phyloP scores from a whole-genome alignment of 768 basidiomycete genomes.

The Suillus plorans region DNA sequence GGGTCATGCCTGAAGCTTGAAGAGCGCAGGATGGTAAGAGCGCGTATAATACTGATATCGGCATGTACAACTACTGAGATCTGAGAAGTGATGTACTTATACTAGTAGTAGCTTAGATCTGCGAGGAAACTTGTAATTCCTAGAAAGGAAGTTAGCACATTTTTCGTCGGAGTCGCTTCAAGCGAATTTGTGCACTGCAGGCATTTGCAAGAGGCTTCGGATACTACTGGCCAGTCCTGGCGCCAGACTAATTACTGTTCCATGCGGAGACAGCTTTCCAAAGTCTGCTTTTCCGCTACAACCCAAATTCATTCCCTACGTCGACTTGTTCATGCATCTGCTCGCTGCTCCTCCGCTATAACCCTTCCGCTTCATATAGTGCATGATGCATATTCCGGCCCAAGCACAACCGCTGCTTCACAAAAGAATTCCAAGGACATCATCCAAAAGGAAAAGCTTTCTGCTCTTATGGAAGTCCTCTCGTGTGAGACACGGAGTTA shows the following conservation, averaged over 20 bases:
- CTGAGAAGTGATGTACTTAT: too few relatives aligned
- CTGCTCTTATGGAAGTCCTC: slow-evolving; percentile 29
- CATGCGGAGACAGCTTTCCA: slow-evolving; percentile 6
- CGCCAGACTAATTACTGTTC: background rate
- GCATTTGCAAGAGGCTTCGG: background rate
- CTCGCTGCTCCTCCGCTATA: background rate
- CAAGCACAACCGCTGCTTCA: slow-evolving; percentile 1
- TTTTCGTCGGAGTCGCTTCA: background rate
- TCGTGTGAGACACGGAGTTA: slow-evolving; percentile 35
- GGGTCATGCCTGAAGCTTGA: background rate
- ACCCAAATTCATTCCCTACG: background rate
- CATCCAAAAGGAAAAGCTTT: slow-evolving; percentile 26
- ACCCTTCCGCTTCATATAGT: background rate
- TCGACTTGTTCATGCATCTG: background rate
- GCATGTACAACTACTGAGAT: background rate
- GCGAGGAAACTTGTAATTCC: background rate
- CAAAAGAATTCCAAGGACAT: slow-evolving; percentile 3
- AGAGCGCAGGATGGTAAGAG: background rate
- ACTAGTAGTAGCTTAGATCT: too few relatives aligned
- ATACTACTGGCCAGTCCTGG: background rate
- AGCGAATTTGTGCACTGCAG: background rate
- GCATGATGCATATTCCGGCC: slow-evolving; percentile 1
- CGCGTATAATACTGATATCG: background rate
- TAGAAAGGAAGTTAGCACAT: background rate
- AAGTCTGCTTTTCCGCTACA: slow-evolving; percentile 1